Conservation (phyloP, 2,329 filamentous ascomycete genomes). For the Diaporthe australafricana region DNA sequence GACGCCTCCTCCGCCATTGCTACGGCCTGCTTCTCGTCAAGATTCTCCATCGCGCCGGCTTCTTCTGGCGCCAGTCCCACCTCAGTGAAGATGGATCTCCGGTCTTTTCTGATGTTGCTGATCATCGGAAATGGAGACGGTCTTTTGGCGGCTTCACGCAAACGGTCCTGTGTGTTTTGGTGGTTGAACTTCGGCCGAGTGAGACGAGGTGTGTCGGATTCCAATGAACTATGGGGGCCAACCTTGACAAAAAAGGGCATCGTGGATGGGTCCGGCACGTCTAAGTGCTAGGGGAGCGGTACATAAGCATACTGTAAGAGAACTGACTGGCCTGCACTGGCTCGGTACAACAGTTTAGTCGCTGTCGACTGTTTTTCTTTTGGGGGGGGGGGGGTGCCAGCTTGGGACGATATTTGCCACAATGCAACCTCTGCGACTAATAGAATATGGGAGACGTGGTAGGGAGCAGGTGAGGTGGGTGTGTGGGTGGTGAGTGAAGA, state of each 20-base stretch:
- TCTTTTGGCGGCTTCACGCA: slow-evolving; percentile 59
- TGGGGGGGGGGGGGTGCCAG: slow-evolving; percentile 4
- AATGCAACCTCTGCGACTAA: slow-evolving; percentile 19
- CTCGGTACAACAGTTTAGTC: background rate
- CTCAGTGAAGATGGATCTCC: slow-evolving; percentile 65
- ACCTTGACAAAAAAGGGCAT: slow-evolving; percentile 32
- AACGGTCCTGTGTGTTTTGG: slow-evolving; percentile 60
- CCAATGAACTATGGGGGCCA: background rate
- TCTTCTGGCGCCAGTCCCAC: slow-evolving; percentile 56
- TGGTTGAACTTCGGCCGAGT: slow-evolving; percentile 63
- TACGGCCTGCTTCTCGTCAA: slow-evolving; percentile 42
- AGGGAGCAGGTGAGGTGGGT: background rate
- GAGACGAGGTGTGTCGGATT: background rate
- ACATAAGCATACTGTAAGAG: slow-evolving; percentile 3
- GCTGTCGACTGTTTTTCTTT: background rate
- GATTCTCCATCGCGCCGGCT: slow-evolving; percentile 39
- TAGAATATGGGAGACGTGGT: background rate
- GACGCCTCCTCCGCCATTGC: slow-evolving; percentile 45
- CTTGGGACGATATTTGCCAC: slow-evolving; percentile 32
- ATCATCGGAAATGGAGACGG: slow-evolving; percentile 54
- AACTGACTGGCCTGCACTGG: too few species aligned
- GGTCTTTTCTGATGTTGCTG: slow-evolving; percentile 60
- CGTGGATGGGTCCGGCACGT: background rate
- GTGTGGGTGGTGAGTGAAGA: slow-evolving; percentile 20
- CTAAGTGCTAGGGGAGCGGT: slow-evolving; percentile 2